phyloP scores from a whole-genome alignment of 2,329 filamentous ascomycete species.

The Aspergillus sp. region DNA sequence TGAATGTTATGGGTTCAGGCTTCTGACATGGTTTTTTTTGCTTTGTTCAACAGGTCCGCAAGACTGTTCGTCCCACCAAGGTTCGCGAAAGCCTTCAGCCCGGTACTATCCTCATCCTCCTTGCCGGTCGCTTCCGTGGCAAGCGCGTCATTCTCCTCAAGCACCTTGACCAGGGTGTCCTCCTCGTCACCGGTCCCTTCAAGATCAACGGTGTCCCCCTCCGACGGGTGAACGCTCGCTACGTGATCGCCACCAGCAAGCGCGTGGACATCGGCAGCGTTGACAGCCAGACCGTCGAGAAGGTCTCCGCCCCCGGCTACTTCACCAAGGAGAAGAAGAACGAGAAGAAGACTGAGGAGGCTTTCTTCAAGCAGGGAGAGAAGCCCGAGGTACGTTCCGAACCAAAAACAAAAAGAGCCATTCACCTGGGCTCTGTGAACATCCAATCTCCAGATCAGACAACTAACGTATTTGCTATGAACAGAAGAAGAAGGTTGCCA shows the following conservation, averaged over 20 bases:
- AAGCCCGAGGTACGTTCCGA: conserved; percentile 78
- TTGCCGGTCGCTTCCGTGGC: conserved; percentile 98
- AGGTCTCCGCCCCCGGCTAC: conserved; percentile 88
- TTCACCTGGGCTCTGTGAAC: background rate
- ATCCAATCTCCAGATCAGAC: background rate
- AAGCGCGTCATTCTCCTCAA: conserved; percentile 99
- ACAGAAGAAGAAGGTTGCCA: conserved; percentile 96
- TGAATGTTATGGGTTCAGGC: conserved; percentile 6
- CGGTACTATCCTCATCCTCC: conserved; percentile 96
- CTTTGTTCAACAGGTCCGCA: conserved; percentile 71
- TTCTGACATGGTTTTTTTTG: conserved; percentile 28
- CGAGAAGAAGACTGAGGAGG: conserved; percentile 96
- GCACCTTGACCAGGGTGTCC: conserved; percentile 93
- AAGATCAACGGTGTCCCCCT: conserved; percentile 99
- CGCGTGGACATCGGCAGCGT: conserved; percentile 68
- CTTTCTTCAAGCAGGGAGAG: conserved; percentile 99
- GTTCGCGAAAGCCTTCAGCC: conserved; percentile 87
- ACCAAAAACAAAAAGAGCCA: background rate
- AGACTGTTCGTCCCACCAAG: conserved; percentile 83
- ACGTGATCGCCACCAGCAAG: conserved; percentile 52
- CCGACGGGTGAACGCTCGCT: conserved; percentile 63
- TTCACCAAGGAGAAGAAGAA: conserved; percentile 90
- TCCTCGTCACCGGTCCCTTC: conserved; percentile 99
- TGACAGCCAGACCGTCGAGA: conserved; percentile 70
- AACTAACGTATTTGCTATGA: conserved; percentile 15